Evolutionary conservation across 495 filamentous ascomycete species (phyloP), one percentile per base, ranked within the genome.

Genomic region (Penicillium psychrofluorescens): DNA sequence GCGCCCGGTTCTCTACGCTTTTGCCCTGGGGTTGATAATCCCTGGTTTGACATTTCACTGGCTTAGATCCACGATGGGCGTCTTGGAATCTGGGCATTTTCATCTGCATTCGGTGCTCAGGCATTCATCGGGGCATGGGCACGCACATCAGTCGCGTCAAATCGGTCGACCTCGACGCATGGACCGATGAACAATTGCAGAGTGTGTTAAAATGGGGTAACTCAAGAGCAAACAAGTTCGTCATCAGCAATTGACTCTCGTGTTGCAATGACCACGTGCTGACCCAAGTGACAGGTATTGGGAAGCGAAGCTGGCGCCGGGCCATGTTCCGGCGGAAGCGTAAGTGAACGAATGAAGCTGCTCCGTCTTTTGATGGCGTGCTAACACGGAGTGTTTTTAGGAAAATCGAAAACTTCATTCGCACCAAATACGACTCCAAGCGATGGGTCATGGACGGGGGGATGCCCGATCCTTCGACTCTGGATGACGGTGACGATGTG

Each of bases 351-450:
- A 32, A n/a, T 35, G 22, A 22, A 22, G 4, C 22, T 6, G 22
- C 6, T 22, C 22, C 22, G 4, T 22, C 1, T n/a, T 22, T 16
- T 30, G 16, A 12, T 22, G 5, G 12, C 28, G 33, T 41, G 22
- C 40, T 53, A 33, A 55, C 33, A 11, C 13, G 3, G 9, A 11
- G 7, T 31, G 33, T 11, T 6, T 15, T 45, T 38, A 84, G 80
- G 36, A 98, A 98, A 72, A 97, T 98, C 50, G 92, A 97, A 74
- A 98, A 96, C 66, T 98, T 98, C 53, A 95, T 98, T 49, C 80
- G 94, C 35, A 98, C 92, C 31, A 98, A 98, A 65, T 98, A 98
- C 63, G 92, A 98, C 55, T 84, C 88, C 8, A 97, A 95, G 73
- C 75, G 94, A 66, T 98, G 92, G 92, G 86, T 90, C 2, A 95